A percentile compares a stretch with the other conserved stretches of the same genome.
phyloP scores from a whole-genome alignment of 352 stramenopile species.

The Globisporangium nodosum region DNA sequence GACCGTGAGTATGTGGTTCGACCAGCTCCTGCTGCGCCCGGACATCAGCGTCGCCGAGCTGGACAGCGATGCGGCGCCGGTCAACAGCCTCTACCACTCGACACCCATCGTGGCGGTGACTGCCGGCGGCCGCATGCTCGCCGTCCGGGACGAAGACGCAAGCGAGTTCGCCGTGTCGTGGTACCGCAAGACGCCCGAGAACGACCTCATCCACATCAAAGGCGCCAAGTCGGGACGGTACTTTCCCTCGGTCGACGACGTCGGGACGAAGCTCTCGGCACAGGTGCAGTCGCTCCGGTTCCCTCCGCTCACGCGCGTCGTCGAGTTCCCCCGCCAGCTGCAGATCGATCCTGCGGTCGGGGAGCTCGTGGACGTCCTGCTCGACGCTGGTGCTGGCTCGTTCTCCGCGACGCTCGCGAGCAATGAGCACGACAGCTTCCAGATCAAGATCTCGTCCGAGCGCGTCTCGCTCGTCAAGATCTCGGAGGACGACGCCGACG shows the following conservation, averaged over 20 bases:
- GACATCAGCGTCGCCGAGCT: conserved; percentile 22
- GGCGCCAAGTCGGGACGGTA: conserved; percentile 48
- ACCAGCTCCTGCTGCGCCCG: conserved; percentile 44
- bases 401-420: conserved; percentile 78
- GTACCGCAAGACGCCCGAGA: conserved; percentile 53
- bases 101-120: conserved; percentile 53
- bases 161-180: conserved; percentile 59
- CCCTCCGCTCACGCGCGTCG: conserved; percentile 40
- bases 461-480: conserved; percentile 60
- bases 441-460: conserved; percentile 64
- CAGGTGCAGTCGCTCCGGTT: conserved; percentile 69
- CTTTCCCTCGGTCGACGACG: conserved; percentile 68
- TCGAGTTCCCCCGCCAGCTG: conserved; percentile 43
- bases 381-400: conserved; percentile 59
- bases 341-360: conserved; percentile 56
- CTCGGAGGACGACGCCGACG: conserved; percentile 63
- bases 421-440: conserved; percentile 77
- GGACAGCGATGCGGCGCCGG: not conserved
- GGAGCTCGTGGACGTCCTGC: conserved; percentile 64
- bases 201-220: conserved; percentile 67
- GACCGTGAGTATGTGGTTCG: conserved; percentile 54
- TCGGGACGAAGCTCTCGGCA: conserved; percentile 44
- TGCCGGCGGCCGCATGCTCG: conserved; percentile 41
- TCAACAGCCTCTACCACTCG: conserved; percentile 29
- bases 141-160: conserved; percentile 52